Evolutionary conservation across 129 eudicot genomes (phyloP).

Genomic region (Chrysanthemum makinoi): DNA sequence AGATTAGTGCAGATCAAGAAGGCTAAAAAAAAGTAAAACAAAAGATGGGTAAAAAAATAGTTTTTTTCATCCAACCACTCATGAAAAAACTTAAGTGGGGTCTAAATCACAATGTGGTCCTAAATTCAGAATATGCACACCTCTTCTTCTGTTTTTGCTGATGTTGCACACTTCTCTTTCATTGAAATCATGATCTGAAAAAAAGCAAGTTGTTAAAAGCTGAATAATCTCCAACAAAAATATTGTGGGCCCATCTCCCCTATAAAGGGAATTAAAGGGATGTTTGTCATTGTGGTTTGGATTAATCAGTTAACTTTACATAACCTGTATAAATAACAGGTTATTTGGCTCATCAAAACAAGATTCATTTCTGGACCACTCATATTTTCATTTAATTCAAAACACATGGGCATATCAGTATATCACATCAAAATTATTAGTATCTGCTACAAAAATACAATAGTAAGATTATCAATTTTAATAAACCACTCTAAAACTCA

Average conservation of each 20-base stretch:
- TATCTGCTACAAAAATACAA: no score
- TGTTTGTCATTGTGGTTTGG: no score
- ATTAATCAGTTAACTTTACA: no score
- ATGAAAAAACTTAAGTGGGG: constrained; percentile 21
- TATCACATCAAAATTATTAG: no score
- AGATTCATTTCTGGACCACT: no score
- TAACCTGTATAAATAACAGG: no score
- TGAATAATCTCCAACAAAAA: constrained; percentile 42
- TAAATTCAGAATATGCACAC: constrained; percentile 46
- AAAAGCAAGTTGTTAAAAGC: constrained; percentile 58
- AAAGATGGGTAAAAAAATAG: constrained; percentile 22
- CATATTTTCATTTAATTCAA: no score
- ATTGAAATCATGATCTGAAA: constrained; percentile 84
- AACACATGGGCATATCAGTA: no score
- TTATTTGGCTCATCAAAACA: no score
- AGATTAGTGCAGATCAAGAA: constrained; percentile 13
- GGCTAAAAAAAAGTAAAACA: constrained; percentile 11
- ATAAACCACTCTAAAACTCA: no score
- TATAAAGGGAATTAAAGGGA: constrained; percentile 6
- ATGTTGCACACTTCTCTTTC: constrained; percentile 83
- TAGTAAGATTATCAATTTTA: no score
- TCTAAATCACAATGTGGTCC: constrained; percentile 52
- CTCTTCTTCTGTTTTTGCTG: constrained; percentile 85
- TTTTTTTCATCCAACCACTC: constrained; percentile 5
- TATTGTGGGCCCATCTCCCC: constrained; percentile 22